Evolutionary conservation across 441 rosid species (phyloP), one percentile per base, ranked within the genome.

Genomic region (Euphorbia celastroides): DNA sequence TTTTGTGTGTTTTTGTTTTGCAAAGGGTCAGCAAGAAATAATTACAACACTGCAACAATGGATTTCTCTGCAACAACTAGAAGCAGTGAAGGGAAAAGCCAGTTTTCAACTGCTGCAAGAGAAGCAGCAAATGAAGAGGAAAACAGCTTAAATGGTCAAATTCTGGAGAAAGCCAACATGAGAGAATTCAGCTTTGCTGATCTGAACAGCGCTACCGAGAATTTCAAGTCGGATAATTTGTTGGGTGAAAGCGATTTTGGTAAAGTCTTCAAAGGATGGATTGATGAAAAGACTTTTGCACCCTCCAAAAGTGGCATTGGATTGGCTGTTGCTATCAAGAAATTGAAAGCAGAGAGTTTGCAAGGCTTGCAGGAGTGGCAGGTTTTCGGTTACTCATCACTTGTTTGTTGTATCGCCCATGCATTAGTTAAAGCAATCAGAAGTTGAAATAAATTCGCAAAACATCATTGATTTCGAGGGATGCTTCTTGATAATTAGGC

Each of bases 241-340:
- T 87, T 91, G 70, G 99, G 97, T 28, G 96, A 89, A 58, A 97
- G 99, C 38, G 96, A 96, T 20, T 93, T 89, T 60, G 97, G 99
- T 5, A 84, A 83, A 74, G 96, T 91, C 62, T 93, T 63, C 63
- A 91, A 84, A 79, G 99, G 99, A 12, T 93, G 92, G 93, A 81
- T 93, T 32, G 96, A 93, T 51, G 90, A 91, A 48, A 88, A 82
- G 75, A 90, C 77, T 5, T 77, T 67, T 25, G 70, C 66, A 0
- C 68, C 86, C 0, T 84, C 85, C n/a, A 87, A 79, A 73, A 62
- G n/a, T 23, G 86, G 80, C 57, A 74, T 12, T 60, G 90, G 87
- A 30, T 77, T 84, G 56, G 82, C 74, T 28, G 74, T 93, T 58
- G 99, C 97, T 62, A 92, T 93, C 36, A 93, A 93, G 81, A 93